A percentile compares a stretch with the other conserved stretches of the same genome.
These are phyloP conservation scores for Eucalyptus erythrocorys DNA, from an alignment of 345 rosid genomes.

Conservation along the genomic window DNA sequence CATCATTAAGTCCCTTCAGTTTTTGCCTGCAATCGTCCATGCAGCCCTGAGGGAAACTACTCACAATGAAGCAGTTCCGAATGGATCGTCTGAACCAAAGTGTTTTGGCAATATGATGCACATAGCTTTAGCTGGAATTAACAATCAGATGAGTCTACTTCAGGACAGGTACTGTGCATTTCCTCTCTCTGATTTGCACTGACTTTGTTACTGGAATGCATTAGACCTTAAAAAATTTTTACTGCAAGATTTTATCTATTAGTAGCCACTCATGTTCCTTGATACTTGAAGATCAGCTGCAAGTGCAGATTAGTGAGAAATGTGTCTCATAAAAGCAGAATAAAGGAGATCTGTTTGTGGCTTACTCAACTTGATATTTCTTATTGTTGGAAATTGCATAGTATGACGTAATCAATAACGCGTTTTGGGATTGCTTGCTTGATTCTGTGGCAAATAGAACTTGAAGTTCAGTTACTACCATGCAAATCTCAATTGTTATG, in stretches of 20 bases:
- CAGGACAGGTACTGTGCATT: constrained; percentile 72
- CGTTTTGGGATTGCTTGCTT: not conserved
- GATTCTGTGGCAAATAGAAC: not conserved
- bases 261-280: not conserved
- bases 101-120: constrained; percentile 93
- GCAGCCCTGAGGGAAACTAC: constrained; percentile 75
- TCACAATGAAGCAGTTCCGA: constrained; percentile 32
- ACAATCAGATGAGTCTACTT: constrained; percentile 97
- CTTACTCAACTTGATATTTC: not conserved
- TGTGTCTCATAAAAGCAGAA: not conserved
- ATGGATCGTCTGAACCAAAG: constrained; percentile 25
- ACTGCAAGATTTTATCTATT: not conserved
- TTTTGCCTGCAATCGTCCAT: constrained; percentile 58
- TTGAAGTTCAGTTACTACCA: not conserved
- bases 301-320: not conserved
- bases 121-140: constrained; percentile 86
- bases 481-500: not conserved
- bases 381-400: not conserved
- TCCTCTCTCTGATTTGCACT: not conserved
- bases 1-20: constrained; percentile 86
- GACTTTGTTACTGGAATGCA: not conserved
- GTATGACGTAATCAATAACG: not conserved
- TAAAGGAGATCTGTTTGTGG: not conserved
- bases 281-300: not conserved
- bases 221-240: not conserved